Base-by-base conservation (phyloP, 176 grass and related monocot species). In the Aegilops bicornis region DNA sequence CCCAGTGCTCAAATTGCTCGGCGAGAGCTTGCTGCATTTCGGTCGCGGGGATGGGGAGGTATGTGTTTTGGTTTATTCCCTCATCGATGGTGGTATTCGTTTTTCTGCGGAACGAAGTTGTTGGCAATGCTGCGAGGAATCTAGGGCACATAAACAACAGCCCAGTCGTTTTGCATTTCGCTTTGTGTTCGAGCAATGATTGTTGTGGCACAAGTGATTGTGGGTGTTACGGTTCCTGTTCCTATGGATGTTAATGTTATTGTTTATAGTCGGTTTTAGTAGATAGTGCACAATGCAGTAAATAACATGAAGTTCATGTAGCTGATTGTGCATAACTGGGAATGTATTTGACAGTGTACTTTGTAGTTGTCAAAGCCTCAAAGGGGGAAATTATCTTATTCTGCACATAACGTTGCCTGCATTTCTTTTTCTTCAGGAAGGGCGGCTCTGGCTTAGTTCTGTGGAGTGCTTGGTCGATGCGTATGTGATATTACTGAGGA, bases 391-490 rank as follows among this genome's bases (percentile, higher is more conserved):
- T 52, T 68, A 32, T n/a, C 36, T 82, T 61, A 32, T 4, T 74
- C 58, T 19, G 13, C 63, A 7, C 54, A 84, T 69, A 77, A 5
- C 7, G 59, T 16, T 64, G 52, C 48, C 22, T 69, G 27, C 4
- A 2, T 31, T 76, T 76, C 8, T 24, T 79, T 87, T 90, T 85
- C 48, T 73, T 73, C 79, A 94, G 97, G 94, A 96, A 83, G 30
- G 84, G 27, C 60, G 88, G 47, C 89, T 83, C 70, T 84, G 93
- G 84, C 89, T 92, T 86, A 86, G 79, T 88, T 92, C 85, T 29
- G 84, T 92, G 29, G 90, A 96, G 76, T 90, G 83, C 48, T 83
- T 96, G 85, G 79, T 96, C 32, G 90, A 96, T 94, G 90, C 97
- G 81, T 92, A 92, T 82, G 85, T 91, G 64, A 71, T 99, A 31